Evolutionary conservation across 129 eudicot species (phyloP).

Genomic region (Chrysanthemum makinoi): DNA sequence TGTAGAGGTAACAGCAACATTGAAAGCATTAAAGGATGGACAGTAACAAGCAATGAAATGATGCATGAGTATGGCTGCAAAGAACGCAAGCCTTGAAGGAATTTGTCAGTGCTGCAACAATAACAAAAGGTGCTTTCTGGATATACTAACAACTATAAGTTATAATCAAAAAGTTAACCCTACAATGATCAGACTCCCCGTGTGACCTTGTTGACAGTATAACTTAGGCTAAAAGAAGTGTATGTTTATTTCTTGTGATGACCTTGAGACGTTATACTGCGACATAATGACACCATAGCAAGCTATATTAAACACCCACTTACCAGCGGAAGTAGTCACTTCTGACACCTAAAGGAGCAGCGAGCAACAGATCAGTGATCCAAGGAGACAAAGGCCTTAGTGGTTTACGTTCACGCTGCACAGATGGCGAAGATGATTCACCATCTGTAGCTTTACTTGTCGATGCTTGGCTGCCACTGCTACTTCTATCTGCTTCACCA

Average conservation of each 20-base stretch:
- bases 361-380: constrained; percentile 94
- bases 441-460: constrained; percentile 50
- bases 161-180: not conserved
- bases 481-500: constrained; percentile 55
- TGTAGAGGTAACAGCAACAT: not conserved
- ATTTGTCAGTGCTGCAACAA: constrained; percentile 8
- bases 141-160: not conserved
- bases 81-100: constrained; percentile 2
- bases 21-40: not conserved
- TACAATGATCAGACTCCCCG: constrained; percentile 14
- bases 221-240: not conserved
- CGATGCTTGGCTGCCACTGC: constrained; percentile 67
- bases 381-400: constrained; percentile 93
- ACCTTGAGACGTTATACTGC: not conserved
- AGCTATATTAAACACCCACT: constrained; percentile 23
- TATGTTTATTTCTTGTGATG: not conserved
- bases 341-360: constrained; percentile 91
- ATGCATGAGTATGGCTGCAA: constrained; percentile 1
- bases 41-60: constrained; percentile 17
- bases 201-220: constrained; percentile 6
- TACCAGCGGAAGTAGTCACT: constrained; percentile 98
- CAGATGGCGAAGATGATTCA: constrained; percentile 40
- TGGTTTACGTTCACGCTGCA: constrained; percentile 68
- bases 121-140: not conserved
- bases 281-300: not conserved